Evolutionary conservation across 2,329 filamentous ascomycete species (phyloP).

Genomic region (Pyricularia pennisetigena): DNA sequence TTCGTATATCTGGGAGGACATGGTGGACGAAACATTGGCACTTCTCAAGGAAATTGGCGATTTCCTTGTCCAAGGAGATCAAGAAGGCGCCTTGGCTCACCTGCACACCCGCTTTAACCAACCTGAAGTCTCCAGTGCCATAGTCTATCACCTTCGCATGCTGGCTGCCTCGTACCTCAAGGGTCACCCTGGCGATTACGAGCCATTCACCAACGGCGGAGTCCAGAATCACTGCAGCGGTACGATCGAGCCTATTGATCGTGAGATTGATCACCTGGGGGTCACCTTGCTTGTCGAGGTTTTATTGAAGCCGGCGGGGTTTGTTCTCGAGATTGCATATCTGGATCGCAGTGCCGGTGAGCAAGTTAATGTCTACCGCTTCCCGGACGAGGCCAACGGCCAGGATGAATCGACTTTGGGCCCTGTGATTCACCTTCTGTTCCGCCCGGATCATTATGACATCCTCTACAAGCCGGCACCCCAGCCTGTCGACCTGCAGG

Average conservation of each 20-base stretch:
- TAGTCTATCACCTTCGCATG: slow-evolving; percentile 79
- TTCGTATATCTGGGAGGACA: slow-evolving; percentile 68
- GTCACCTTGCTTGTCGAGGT: slow-evolving; percentile 68
- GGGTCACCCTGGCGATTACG: slow-evolving; percentile 57
- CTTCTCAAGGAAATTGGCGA: slow-evolving; percentile 55
- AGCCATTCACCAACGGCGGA: slow-evolving; percentile 56
- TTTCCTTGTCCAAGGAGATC: slow-evolving; percentile 47
- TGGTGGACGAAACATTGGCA: slow-evolving; percentile 63
- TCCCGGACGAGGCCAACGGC: slow-evolving; percentile 43
- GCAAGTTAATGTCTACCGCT: slow-evolving; percentile 62
- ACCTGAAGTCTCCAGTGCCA: slow-evolving; percentile 52
- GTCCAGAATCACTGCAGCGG: slow-evolving; percentile 60
- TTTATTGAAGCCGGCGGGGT: slow-evolving; percentile 66
- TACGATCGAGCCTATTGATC: slow-evolving; percentile 62
- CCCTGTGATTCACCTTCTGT: slow-evolving; percentile 49
- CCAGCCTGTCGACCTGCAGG: slow-evolving; percentile 31
- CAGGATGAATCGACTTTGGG: slow-evolving; percentile 32
- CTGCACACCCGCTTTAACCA: slow-evolving; percentile 69
- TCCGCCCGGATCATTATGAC: slow-evolving; percentile 81
- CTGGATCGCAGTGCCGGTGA: slow-evolving; percentile 76
- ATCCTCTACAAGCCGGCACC: slow-evolving; percentile 56
- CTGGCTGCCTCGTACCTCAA: slow-evolving; percentile 81
- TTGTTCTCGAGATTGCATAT: slow-evolving; percentile 82
- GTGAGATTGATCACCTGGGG: slow-evolving; percentile 88
- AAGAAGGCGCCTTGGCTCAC: slow-evolving; percentile 32